Base-by-base conservation (phyloP, 305 asterid species). In the Fraxinus platypoda region DNA sequence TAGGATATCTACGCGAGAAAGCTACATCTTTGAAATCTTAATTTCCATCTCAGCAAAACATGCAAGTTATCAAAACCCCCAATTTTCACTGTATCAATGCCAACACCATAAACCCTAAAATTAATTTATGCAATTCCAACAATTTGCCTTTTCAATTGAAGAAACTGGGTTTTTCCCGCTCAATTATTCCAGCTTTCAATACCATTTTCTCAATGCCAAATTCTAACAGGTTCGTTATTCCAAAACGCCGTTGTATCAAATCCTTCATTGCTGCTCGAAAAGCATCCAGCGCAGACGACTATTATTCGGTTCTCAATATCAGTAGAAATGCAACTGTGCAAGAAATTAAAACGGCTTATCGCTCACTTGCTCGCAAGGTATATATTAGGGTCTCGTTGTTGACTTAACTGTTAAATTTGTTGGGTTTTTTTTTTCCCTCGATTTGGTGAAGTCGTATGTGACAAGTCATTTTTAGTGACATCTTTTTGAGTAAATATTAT, bases 281-380 rank as follows among this genome's bases (percentile, higher is more conserved):
- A 13, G 37, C 88, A 8, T 62, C 92, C 54, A 59, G 79, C 23
- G 59, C 94, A 34, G 96, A 95, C 86, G 95, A 95, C 85, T 93
- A 91, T 84, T 95, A 95, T 81, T 86, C 95, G 2, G 93, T 89
- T 78, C 98, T 95, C 78, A 90, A 90, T 75, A 92, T 95, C 90
- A 78, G 90, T 80, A 91, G 86, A 86, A 93, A 89, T 88, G 98
- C 98, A 62, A 85, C 93, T 83, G 81, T 94, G 90, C 94, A 88
- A 80, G 97, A 95, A 81, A 91, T 95, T 82, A 95, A 95, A 85
- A 87, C 98, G 11, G 87, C 98, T 80, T 95, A 94, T 82, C 97
- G 99, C 73, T 91, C 90, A 66, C 99, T 95, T 81, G 99, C 99
- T 84, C 93, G 97, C 80, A 91, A 93, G 97, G 98, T 95, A 87